These are phyloP conservation scores for Medicago arabica DNA, from an alignment of 306 rosid species.

Conservation along the genomic window DNA sequence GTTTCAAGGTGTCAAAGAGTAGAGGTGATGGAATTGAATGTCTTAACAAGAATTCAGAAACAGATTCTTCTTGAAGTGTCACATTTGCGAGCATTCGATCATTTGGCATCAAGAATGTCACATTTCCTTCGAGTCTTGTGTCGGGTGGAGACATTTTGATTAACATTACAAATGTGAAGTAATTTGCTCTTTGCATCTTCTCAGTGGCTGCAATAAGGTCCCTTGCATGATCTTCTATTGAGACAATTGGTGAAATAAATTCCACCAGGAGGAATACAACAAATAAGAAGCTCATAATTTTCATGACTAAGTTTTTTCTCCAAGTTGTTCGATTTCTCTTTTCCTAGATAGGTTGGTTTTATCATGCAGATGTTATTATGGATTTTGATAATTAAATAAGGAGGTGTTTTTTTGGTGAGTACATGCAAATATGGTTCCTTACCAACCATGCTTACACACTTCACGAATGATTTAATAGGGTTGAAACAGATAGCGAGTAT, in stretches of 20 bases:
- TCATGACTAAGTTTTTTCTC: conserved; percentile 34
- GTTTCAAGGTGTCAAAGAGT: conserved; percentile 49
- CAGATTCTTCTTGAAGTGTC: conserved; percentile 24
- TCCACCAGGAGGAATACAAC: neutral
- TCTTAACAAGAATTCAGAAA: conserved; percentile 54
- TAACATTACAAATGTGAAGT: conserved; percentile 68
- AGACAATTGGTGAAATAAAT: conserved; percentile 33
- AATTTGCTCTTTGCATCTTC: conserved; percentile 75
- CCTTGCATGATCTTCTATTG: conserved; percentile 4
- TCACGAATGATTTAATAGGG: conserved; percentile 42
- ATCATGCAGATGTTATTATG: conserved; percentile 24
- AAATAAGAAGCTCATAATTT: neutral
- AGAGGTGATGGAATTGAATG: conserved; percentile 75
- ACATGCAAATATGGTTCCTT: conserved; percentile 57
- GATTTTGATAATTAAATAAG: conserved; percentile 1
- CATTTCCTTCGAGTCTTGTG: conserved; percentile 44
- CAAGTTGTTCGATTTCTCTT: conserved; percentile 20
- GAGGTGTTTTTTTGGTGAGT: conserved; percentile 25
- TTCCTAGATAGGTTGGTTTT: conserved; percentile 39
- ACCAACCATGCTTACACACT: conserved; percentile 57
- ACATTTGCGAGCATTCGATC: conserved; percentile 55
- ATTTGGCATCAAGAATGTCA: conserved; percentile 79
- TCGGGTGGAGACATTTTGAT: conserved; percentile 61
- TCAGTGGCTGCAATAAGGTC: conserved; percentile 47
- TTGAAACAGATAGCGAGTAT: neutral